Base-by-base conservation (phyloP, 164 flowering plant species). In the Chimonanthus praecox region DNA sequence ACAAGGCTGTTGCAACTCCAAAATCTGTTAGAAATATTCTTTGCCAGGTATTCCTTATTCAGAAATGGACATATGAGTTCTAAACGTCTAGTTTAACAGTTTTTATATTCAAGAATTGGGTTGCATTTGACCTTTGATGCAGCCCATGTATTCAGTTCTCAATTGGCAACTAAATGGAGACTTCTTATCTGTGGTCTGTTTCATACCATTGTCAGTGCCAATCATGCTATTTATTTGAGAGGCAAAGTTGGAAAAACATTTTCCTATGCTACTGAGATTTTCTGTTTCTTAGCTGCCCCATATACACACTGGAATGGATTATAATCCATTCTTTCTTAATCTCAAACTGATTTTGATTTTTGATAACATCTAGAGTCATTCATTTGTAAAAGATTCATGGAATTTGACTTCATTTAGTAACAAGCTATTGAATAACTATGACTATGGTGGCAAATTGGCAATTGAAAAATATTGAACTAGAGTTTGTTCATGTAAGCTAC, bases 1-100 rank as follows among this genome's bases (percentile, higher is more conserved):
- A 66, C 83, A 82, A 75, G 73, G 46, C 85, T 70, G 91, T 94
- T 73, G 97, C 98, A 69, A 94, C 98, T 44, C 83, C 87, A 74
- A 86, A 90, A 74, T 80, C 98, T 50, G 97, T 94, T 51, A 90
- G 81, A 80, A 90, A 68, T 74, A 91, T 94, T 79, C 95, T 94
- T 69, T 85, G 86, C 80, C 97, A 94, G 97, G 98, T 94, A 84
- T 43, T 48, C 15, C 58, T 74, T 15, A 49, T 46, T 64, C 47
- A n/a, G 44, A 71, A 67, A 3, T 66, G 64, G 63, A 67, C 21
- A 20, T 21, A 21, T 20, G 21, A 20, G 21, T 20, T 20, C 49
- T 66, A 9, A n/a, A 45, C 13, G n/a, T 45, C 49, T 66, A 9
- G 44, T 66, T 66, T 66, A 45, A 13, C 46, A 10, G 5, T 3